These are phyloP conservation scores for Oryza nivara DNA, from an alignment of 176 grass and related monocot species.

Conservation along the genomic window DNA sequence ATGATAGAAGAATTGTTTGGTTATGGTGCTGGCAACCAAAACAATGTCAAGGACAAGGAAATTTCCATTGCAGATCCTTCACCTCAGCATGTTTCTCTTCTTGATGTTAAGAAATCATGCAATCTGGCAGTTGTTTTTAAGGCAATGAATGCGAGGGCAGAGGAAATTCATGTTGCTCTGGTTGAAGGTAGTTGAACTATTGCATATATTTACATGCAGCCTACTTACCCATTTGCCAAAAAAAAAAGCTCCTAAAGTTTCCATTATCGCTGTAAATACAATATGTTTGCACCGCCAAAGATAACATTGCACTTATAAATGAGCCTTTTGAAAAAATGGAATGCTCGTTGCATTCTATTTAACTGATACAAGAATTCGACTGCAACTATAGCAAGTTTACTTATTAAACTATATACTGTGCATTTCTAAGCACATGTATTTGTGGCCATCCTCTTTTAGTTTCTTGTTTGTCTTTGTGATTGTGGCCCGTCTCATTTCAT, in stretches of 20 bases:
- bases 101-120: constrained; percentile 92
- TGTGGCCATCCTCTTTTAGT: background rate
- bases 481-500: background rate
- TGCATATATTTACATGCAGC: background rate
- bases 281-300: background rate
- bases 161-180: constrained; percentile 66
- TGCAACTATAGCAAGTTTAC: background rate
- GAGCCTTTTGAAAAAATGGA: background rate
- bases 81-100: constrained; percentile 63
- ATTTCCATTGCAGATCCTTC: constrained; percentile 16
- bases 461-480: background rate
- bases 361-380: background rate
- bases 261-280: background rate
- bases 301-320: background rate
- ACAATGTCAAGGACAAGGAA: constrained; percentile 48
- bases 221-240: background rate
- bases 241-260: background rate
- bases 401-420: background rate
- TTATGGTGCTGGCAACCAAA: constrained; percentile 51
- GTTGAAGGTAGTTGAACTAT: constrained; percentile 65
- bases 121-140: constrained; percentile 90
- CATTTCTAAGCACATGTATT: background rate
- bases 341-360: background rate
- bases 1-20: constrained; percentile 93
- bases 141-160: constrained; percentile 74